phyloP scores from a whole-genome alignment of 129 eudicot genomes.

The Cynara cardunculus region DNA sequence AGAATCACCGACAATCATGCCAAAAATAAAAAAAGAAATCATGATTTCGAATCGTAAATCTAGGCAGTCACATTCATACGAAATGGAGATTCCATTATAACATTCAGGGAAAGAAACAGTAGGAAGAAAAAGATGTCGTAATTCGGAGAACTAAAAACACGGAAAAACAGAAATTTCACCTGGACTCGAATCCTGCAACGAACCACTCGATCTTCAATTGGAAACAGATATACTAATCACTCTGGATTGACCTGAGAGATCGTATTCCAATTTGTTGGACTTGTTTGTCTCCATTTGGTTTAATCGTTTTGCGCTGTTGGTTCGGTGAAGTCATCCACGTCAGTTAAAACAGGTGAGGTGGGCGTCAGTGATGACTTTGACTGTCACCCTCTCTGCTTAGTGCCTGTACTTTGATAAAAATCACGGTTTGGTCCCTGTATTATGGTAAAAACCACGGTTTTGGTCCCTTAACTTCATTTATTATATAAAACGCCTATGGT shows the following conservation, averaged over 20 bases:
- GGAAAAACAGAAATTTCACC: constrained; percentile 6
- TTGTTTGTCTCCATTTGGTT: constrained; percentile 7
- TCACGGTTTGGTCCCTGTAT: not conserved
- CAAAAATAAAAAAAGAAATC: not conserved
- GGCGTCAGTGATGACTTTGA: not conserved
- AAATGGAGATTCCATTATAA: constrained; percentile 2
- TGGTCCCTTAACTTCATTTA: too few species aligned
- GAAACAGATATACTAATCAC: not conserved
- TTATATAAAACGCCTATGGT: too few species aligned
- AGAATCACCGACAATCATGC: not conserved
- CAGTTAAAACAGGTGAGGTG: constrained; percentile 11
- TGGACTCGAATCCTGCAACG: not conserved
- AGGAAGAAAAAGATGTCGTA: not conserved
- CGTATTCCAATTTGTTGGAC: not conserved
- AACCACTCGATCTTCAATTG: constrained; percentile 3
- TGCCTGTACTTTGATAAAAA: too few species aligned
- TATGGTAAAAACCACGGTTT: not conserved
- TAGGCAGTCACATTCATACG: constrained; percentile 3
- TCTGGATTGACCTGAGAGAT: constrained; percentile 5
- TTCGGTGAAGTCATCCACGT: constrained; percentile 22
- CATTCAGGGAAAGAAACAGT: not conserved
- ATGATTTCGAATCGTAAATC: constrained; percentile 2
- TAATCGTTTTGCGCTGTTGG: constrained; percentile 13
- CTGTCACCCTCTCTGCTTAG: not conserved
- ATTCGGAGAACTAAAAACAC: not conserved